Evolutionary conservation across 2,329 filamentous ascomycete species (phyloP).

Genomic region (Talaromyces marneffei): DNA sequence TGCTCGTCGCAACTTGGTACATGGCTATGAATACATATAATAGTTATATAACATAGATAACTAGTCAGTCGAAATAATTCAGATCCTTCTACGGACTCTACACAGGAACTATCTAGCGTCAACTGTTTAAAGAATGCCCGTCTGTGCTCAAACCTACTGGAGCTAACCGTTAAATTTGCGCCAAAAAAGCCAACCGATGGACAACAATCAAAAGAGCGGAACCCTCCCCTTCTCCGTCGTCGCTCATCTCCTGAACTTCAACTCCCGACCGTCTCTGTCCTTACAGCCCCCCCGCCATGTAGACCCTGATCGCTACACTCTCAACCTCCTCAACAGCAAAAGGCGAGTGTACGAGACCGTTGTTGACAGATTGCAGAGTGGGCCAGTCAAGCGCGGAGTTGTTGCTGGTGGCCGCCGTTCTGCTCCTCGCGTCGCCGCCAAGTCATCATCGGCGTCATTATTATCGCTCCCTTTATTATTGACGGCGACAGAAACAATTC

Average conservation of each 20-base stretch:
- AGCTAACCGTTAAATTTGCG: not conserved
- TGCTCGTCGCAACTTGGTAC: too few relatives aligned
- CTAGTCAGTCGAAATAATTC: not conserved
- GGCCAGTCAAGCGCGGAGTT: constrained; percentile 1
- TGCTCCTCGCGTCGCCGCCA: constrained; percentile 15
- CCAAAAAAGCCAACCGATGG: not conserved
- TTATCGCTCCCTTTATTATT: not conserved
- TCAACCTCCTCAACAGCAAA: constrained; percentile 1
- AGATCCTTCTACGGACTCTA: too few relatives aligned
- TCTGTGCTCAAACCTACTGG: not conserved
- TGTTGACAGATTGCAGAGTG: constrained; percentile 15
- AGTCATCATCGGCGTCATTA: constrained; percentile 1
- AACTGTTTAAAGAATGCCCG: not conserved
- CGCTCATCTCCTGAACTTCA: constrained; percentile 6
- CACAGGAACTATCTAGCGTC: not conserved
- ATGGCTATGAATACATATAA: too few relatives aligned
- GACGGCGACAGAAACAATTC: constrained; percentile 3
- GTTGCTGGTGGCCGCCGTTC: not conserved
- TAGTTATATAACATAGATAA: not conserved
- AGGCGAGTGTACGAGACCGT: constrained; percentile 17
- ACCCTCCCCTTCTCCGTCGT: not conserved
- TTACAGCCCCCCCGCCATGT: constrained; percentile 10
- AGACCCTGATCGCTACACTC: constrained; percentile 12
- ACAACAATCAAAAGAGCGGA: not conserved
- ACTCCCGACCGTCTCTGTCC: not conserved